Percentiles rank a stretch among this genome's conserved stretches.
phyloP scores from a whole-genome alignment of 306 rosid species.

The Hippophae gyantsensis region DNA sequence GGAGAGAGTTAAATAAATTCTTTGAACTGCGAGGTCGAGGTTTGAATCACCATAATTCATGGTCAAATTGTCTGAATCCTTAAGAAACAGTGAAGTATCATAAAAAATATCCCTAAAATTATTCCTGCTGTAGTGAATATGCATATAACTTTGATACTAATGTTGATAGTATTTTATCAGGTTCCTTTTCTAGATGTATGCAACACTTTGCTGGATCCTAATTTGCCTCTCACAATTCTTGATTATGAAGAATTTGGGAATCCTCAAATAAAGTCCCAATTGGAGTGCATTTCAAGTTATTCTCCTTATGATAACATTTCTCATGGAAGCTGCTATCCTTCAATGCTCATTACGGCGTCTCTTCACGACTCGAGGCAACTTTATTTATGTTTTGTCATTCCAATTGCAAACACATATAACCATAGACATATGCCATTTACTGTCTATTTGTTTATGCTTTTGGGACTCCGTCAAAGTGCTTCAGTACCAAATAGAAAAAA shows the following conservation, averaged over 20 bases:
- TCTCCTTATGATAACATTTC: conserved; percentile 86
- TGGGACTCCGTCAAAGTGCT: neutral
- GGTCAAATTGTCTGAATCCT: neutral
- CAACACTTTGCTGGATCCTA: conserved; percentile 82
- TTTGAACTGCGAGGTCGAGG: neutral
- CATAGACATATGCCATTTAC: neutral
- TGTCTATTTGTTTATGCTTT: neutral
- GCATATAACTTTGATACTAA: conserved; percentile 8
- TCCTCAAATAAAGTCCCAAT: conserved; percentile 45
- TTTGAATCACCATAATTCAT: neutral
- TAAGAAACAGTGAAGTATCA: no score
- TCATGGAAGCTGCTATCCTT: conserved; percentile 59
- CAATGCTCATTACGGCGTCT: conserved; percentile 70
- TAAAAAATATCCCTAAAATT: no score
- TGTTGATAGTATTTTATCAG: conserved; percentile 29
- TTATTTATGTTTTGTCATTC: conserved; percentile 5
- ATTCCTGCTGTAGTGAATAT: no score
- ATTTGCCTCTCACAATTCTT: conserved; percentile 73
- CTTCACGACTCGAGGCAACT: conserved; percentile 73
- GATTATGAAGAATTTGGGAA: conserved; percentile 93
- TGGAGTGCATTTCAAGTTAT: conserved; percentile 49
- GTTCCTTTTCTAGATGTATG: conserved; percentile 94
- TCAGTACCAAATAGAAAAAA: neutral
- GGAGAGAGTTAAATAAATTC: neutral
- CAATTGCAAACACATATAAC: neutral